These are phyloP conservation scores for Dalechampia spathulata DNA, from an alignment of 441 rosid species.

Conservation along the genomic window DNA sequence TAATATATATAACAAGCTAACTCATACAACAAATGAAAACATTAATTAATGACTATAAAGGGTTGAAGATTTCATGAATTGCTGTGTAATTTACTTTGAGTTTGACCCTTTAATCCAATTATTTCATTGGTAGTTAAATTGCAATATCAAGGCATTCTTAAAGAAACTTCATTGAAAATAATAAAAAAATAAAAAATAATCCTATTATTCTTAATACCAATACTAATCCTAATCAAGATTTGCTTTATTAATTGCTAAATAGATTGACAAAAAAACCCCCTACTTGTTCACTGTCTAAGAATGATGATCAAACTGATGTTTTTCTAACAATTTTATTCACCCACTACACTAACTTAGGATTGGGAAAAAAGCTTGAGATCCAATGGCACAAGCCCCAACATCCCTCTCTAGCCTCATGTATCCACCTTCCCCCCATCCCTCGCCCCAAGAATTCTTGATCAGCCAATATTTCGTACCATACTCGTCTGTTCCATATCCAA, in stretches of 20 bases:
- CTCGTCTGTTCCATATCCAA: conserved; percentile 48
- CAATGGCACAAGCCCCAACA: conserved; percentile 51
- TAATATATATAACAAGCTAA: background rate
- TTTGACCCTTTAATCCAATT: background rate
- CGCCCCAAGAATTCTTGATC: conserved; percentile 62
- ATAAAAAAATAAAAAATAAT: no score
- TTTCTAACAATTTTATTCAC: no score
- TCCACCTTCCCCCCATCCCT: conserved; percentile 62
- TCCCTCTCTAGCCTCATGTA: conserved; percentile 40
- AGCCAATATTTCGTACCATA: conserved; percentile 39
- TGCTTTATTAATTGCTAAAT: no score
- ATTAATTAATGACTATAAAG: background rate
- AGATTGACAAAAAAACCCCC: no score
- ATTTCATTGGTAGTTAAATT: no score
- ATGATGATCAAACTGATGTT: no score
- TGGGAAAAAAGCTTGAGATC: conserved; percentile 49
- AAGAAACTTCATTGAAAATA: no score
- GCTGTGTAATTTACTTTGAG: background rate
- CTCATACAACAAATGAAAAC: background rate
- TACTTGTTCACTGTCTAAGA: no score
- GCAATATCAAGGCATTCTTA: no score
- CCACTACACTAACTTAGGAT: background rate
- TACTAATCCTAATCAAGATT: no score
- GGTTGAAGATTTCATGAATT: background rate
- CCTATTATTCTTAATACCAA: no score